phyloP scores from a whole-genome alignment of 805 yeast genomes.

The Alloascoidea hylecoeti region DNA sequence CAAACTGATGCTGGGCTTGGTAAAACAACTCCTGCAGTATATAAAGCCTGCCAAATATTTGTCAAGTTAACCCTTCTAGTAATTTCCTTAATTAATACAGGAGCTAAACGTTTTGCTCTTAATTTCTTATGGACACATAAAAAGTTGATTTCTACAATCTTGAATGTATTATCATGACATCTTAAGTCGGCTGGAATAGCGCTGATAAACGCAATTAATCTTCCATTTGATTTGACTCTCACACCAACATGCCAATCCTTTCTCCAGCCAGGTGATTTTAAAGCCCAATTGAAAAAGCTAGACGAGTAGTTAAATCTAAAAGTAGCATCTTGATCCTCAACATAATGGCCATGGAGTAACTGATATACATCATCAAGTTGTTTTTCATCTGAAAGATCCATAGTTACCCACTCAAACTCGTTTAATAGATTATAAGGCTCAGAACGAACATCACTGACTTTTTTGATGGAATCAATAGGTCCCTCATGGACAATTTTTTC shows the following conservation, averaged over 20 bases:
- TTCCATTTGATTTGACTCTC: constrained; percentile 60
- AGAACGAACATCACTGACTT: constrained; percentile 57
- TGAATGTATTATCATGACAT: constrained; percentile 38
- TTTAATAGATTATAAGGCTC: constrained; percentile 56
- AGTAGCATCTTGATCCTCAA: constrained; percentile 85
- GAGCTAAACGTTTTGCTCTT: constrained; percentile 88
- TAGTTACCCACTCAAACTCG: constrained; percentile 82
- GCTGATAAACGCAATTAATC: constrained; percentile 82
- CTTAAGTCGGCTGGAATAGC: constrained; percentile 70
- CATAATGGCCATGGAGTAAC: constrained; percentile 78
- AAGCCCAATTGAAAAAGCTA: constrained; percentile 82
- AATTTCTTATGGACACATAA: constrained; percentile 89
- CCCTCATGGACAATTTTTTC: constrained; percentile 60
- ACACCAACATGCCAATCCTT: constrained; percentile 91
- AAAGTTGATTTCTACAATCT: constrained; percentile 84
- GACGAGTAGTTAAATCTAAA: constrained; percentile 84
- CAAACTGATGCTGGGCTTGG: constrained; percentile 89
- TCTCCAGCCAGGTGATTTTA: constrained; percentile 87
- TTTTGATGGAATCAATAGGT: constrained; percentile 58
- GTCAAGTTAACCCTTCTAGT: constrained; percentile 80
- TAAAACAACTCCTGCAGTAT: constrained; percentile 82
- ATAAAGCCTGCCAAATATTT: constrained; percentile 90
- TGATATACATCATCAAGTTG: constrained; percentile 69
- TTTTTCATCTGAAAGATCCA: constrained; percentile 41
- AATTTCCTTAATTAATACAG: constrained; percentile 84